Conservation (phyloP, 1,284 basidiomycete species). For the Marasmius fiardii region DNA sequence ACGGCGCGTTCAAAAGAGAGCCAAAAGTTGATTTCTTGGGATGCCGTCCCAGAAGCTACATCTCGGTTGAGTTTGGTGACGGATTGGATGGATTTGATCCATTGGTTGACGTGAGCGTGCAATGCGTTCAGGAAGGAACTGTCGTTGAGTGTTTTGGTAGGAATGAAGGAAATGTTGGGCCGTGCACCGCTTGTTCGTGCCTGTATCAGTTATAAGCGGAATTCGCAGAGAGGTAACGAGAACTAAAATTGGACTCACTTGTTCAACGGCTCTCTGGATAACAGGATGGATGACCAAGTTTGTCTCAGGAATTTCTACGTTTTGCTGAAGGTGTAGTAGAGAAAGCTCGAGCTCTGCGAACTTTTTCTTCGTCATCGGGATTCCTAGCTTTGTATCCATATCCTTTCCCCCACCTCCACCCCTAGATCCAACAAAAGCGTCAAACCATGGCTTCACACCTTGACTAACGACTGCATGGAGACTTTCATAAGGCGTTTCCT, state of each 20-base stretch:
- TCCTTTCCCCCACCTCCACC: conserved; percentile 77
- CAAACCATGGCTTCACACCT: conserved; percentile 98
- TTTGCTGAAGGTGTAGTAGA: conserved; percentile 94
- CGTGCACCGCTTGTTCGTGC: conserved; percentile 56
- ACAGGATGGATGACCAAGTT: conserved; percentile 89
- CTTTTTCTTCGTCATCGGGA: conserved; percentile 98
- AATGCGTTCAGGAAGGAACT: conserved; percentile 92
- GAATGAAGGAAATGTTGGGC: conserved; percentile 77
- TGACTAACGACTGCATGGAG: conserved; percentile 95
- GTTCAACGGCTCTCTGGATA: conserved; percentile 86
- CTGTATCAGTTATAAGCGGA: conserved; percentile 22
- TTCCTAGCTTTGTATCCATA: conserved; percentile 87
- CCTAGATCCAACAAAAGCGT: conserved; percentile 85
- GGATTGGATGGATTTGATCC: conserved; percentile 98
- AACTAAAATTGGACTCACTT: conserved; percentile 31
- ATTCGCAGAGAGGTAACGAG: conserved; percentile 14
- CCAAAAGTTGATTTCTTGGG: conserved; percentile 99
- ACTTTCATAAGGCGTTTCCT: conserved; percentile 92
- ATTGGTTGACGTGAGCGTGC: conserved; percentile 92
- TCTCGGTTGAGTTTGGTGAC: conserved; percentile 94
- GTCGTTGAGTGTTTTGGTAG: conserved; percentile 76
- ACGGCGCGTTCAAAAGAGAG: conserved; percentile 90
- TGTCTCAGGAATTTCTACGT: conserved; percentile 98
- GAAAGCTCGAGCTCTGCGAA: conserved; percentile 98
- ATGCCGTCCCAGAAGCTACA: conserved; percentile 93